Percentiles rank a stretch among this genome's conserved stretches.
phyloP scores from a whole-genome alignment of 202 grass and related monocot species.

The Sporobolus alterniflorus region DNA sequence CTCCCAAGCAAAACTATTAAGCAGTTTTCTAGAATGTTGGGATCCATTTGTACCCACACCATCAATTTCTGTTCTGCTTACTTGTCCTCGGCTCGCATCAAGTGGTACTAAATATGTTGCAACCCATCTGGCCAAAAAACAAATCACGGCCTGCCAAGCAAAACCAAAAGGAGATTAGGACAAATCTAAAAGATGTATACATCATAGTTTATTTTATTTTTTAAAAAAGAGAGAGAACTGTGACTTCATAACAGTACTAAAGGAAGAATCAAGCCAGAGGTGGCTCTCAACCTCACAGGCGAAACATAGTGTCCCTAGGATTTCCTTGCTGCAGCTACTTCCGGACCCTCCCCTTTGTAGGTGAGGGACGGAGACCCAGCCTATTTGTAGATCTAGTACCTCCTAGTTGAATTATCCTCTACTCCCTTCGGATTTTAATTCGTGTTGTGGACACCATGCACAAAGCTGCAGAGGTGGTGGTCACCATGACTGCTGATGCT shows the following conservation, averaged over 20 bases:
- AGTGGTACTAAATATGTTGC: constrained; percentile 95
- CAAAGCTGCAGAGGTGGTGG: neutral
- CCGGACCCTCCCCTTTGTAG: neutral
- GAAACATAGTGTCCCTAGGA: neutral
- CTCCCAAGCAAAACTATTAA: constrained; percentile 90
- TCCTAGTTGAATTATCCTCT: neutral
- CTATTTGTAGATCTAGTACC: neutral
- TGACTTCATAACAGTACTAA: neutral
- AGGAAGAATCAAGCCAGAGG: neutral
- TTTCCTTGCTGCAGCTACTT: neutral
- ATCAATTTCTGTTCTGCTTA: constrained; percentile 56
- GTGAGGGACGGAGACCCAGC: neutral
- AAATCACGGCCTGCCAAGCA: constrained; percentile 85
- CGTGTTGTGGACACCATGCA: neutral
- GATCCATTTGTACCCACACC: constrained; percentile 40
- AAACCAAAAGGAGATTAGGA: constrained; percentile 53
- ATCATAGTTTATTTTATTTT: constrained; percentile 19
- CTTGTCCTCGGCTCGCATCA: constrained; percentile 67
- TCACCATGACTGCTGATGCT: neutral
- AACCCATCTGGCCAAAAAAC: constrained; percentile 96
- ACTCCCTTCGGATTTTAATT: neutral
- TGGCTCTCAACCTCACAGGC: neutral
- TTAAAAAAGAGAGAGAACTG: neutral
- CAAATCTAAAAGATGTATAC: constrained; percentile 20
- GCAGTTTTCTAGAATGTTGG: constrained; percentile 78